Conservation (phyloP, 495 filamentous ascomycete genomes). For the Aspergillus olivimuriae region DNA sequence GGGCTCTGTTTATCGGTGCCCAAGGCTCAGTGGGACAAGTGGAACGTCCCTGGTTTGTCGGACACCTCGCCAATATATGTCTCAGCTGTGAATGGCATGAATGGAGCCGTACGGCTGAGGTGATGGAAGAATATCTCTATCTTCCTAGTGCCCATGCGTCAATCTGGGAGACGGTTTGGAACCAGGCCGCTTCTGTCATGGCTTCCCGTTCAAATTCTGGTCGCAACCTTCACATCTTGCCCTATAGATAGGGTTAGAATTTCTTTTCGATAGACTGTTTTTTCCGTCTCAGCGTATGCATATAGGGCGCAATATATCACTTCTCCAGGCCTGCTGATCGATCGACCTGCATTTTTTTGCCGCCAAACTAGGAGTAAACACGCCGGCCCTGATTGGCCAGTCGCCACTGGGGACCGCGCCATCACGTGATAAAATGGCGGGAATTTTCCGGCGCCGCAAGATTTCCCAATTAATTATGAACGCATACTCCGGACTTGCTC, state of each 20-base stretch:
- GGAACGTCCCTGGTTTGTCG: slow-evolving; percentile 27
- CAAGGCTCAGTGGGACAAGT: slow-evolving; percentile 22
- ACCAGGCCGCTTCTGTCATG: slow-evolving; percentile 22
- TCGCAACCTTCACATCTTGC: too few relatives aligned
- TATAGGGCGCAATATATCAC: too few relatives aligned
- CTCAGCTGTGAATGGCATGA: slow-evolving; percentile 24
- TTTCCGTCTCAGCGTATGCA: too few relatives aligned
- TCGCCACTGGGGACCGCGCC: neutral
- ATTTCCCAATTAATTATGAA: too few relatives aligned
- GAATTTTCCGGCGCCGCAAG: neutral
- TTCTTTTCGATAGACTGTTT: too few relatives aligned
- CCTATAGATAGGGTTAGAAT: too few relatives aligned
- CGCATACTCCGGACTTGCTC: too few relatives aligned
- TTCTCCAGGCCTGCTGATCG: too few relatives aligned
- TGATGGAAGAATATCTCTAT: slow-evolving; percentile 22
- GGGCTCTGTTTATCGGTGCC: slow-evolving; percentile 29
- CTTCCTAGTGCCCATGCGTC: slow-evolving; percentile 12
- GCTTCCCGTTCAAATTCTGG: too few relatives aligned
- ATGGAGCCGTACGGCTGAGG: slow-evolving; percentile 23
- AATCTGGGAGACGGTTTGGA: slow-evolving; percentile 25
- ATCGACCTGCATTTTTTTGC: neutral
- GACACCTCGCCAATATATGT: slow-evolving; percentile 18
- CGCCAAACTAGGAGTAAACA: neutral
- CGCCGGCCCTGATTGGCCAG: slow-evolving; percentile 1
- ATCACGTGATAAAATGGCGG: neutral